Conservation (phyloP, 129 eudicot genomes). For the Arctium lappa region DNA sequence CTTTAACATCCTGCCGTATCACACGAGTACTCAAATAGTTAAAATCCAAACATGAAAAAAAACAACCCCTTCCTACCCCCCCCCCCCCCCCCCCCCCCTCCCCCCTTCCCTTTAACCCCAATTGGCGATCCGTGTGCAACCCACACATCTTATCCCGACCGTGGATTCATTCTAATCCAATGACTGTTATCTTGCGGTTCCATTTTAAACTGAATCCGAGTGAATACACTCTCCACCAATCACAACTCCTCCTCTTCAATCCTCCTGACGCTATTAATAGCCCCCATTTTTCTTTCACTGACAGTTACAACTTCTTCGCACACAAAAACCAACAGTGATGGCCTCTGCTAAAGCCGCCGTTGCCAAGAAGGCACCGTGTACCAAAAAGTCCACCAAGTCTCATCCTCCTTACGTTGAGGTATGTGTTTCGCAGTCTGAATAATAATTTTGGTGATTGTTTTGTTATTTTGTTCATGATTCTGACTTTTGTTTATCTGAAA, state of each 20-base stretch:
- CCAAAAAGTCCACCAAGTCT: constrained; percentile 29
- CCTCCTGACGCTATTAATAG: not conserved
- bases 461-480: not conserved
- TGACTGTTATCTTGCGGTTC: constrained; percentile 27
- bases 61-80: no score
- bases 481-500: not conserved
- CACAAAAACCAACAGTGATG: not conserved
- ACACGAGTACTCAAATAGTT: no score
- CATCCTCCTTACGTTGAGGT: constrained; percentile 55
- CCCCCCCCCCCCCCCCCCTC: no score
- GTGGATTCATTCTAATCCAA: not conserved
- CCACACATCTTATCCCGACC: not conserved
- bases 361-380: constrained; percentile 27
- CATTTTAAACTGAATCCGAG: constrained; percentile 35
- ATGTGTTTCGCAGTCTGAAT: not conserved
- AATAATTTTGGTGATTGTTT: not conserved
- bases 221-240: constrained; percentile 30
- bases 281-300: not conserved
- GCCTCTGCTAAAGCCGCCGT: constrained; percentile 11
- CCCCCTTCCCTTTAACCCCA: not conserved
- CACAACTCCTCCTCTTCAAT: constrained; percentile 23
- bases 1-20: no score
- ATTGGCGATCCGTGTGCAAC: not conserved
- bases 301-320: not conserved
- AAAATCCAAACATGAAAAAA: no score